Evolutionary conservation across 139 green algal genomes (phyloP).

Genomic region (Chlamydomonas eustigma): DNA sequence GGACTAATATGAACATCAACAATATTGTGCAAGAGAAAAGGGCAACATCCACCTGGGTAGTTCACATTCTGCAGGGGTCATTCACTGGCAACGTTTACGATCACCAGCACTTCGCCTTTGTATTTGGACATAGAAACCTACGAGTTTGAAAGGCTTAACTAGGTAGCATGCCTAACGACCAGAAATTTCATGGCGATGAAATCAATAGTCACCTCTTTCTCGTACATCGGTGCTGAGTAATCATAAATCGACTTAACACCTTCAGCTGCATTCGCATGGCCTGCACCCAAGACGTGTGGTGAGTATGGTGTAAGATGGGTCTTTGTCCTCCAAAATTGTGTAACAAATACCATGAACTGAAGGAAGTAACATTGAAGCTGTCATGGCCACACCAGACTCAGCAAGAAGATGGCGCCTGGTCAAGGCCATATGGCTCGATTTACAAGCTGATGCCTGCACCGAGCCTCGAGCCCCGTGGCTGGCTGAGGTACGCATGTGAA

Average conservation of each 20-base stretch:
- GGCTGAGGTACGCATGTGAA: too few relatives aligned
- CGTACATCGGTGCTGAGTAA: neutral
- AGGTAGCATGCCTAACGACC: neutral
- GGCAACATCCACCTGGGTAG: conserved; percentile 51
- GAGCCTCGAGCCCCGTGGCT: too few relatives aligned
- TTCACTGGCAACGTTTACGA: conserved; percentile 75
- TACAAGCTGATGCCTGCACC: too few relatives aligned
- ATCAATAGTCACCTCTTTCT: neutral
- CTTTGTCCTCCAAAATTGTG: neutral
- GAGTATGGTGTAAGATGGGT: too few relatives aligned
- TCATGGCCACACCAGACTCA: neutral
- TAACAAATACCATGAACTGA: neutral
- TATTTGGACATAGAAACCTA: conserved; percentile 12
- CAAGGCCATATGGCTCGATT: too few relatives aligned
- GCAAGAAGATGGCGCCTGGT: too few relatives aligned
- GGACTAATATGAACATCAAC: too few relatives aligned
- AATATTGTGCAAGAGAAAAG: too few relatives aligned
- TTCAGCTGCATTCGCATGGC: neutral
- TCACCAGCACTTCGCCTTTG: conserved; percentile 41
- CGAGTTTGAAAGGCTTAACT: neutral
- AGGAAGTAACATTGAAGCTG: neutral
- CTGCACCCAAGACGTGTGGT: neutral
- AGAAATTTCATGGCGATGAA: neutral
- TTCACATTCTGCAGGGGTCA: conserved; percentile 73
- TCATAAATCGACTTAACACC: neutral